These are phyloP conservation scores for Neurospora sp. DNA, from an alignment of 495 filamentous ascomycete genomes.

Conservation along the genomic window DNA sequence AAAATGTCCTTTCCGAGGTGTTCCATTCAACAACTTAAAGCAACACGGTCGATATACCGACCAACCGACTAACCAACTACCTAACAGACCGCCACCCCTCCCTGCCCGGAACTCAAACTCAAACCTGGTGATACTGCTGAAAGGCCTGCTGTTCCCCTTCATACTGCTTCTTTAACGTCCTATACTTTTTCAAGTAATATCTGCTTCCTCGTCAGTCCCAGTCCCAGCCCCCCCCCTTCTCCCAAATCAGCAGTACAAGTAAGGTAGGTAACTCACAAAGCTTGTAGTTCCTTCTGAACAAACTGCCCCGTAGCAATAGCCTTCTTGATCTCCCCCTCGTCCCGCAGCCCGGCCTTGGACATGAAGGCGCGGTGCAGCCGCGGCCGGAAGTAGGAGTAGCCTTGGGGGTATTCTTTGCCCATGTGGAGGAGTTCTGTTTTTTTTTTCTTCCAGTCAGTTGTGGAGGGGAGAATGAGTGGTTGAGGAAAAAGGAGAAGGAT, in stretches of 20 bases:
- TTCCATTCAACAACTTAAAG: too few species aligned
- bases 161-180: slow-evolving; percentile 57
- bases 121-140: not conserved
- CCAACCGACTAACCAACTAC: not conserved
- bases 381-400: slow-evolving; percentile 72
- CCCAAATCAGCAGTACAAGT: not conserved
- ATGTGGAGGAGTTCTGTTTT: slow-evolving; percentile 67
- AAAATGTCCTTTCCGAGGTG: too few species aligned
- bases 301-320: slow-evolving; percentile 73
- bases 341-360: slow-evolving; percentile 54
- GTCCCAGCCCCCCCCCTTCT: too few species aligned
- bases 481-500: too few species aligned
- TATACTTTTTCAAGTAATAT: slow-evolving; percentile 92
- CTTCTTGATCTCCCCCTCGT: slow-evolving; percentile 64
- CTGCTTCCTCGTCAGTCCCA: slow-evolving; percentile 32
- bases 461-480: too few species aligned
- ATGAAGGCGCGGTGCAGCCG: slow-evolving; percentile 80
- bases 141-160: not conserved
- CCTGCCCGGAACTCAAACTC: not conserved
- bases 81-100: too few species aligned
- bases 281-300: slow-evolving; percentile 55
- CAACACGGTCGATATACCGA: not conserved
- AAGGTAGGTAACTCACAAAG: not conserved
- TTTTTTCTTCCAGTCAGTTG: too few species aligned
- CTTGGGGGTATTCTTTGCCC: slow-evolving; percentile 79